Conservation (phyloP, 768 basidiomycete species). For the Psilocybe subaeruginosa region DNA sequence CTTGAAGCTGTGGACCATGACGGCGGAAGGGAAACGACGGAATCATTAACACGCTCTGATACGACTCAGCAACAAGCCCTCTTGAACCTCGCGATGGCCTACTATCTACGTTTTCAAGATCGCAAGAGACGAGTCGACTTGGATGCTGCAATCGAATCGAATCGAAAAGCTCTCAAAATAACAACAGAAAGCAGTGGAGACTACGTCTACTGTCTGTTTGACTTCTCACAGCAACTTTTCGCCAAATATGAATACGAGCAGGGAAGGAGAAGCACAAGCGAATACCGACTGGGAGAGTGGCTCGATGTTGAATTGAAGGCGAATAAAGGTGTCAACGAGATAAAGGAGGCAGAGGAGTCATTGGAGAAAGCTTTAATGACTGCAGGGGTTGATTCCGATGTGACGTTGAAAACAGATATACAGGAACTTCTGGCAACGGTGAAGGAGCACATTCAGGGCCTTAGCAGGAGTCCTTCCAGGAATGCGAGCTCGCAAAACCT, state of each 20-base stretch:
- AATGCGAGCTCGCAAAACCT: too few relatives aligned
- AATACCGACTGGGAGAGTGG: background rate
- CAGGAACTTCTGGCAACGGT: too few relatives aligned
- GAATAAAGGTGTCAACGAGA: background rate
- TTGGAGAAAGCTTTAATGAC: background rate
- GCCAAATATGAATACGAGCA: background rate
- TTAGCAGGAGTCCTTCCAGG: too few relatives aligned
- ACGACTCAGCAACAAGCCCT: background rate
- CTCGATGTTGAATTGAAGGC: background rate
- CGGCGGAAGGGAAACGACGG: too few relatives aligned
- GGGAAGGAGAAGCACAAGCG: background rate
- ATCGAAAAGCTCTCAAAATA: background rate
- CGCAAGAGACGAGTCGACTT: background rate
- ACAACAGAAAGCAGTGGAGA: background rate
- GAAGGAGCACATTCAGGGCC: too few relatives aligned
- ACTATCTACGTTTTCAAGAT: background rate
- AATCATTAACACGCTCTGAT: background rate
- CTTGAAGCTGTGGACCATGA: background rate
- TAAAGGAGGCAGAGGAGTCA: background rate
- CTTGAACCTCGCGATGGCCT: slow-evolving; percentile 7
- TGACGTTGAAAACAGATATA: too few relatives aligned
- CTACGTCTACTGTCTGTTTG: background rate
- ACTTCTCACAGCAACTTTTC: slow-evolving; percentile 8
- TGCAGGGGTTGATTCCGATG: background rate
- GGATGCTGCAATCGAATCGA: slow-evolving; percentile 2